Percentiles rank a stretch among this genome's conserved stretches.
Evolutionary conservation across 805 yeast species (phyloP).

Genomic region (Cyberlindnera samutprakarnensis): DNA sequence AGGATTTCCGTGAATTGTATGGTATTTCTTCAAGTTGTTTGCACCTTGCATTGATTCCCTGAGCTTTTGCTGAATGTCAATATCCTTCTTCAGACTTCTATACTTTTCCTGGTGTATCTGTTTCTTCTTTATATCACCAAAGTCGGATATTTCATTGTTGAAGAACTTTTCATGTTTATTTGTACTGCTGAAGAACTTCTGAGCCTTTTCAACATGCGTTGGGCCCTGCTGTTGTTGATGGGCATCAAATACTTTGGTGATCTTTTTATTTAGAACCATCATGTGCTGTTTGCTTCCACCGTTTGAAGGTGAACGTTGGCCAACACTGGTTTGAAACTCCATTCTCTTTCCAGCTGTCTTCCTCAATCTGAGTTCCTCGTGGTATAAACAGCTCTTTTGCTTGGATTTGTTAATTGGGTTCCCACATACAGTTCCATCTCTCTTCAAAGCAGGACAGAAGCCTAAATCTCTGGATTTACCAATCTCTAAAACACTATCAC

Average conservation of each 20-base stretch:
- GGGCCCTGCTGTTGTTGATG: conserved; percentile 22
- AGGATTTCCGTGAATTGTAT: background rate
- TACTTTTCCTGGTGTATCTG: conserved; percentile 28
- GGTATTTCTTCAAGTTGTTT: conserved; percentile 21
- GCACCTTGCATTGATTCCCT: conserved; percentile 11
- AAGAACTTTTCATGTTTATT: conserved; percentile 43
- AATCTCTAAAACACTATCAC: conserved; percentile 56
- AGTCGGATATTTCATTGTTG: conserved; percentile 30
- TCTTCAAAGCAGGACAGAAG: conserved; percentile 41
- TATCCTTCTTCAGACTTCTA: conserved; percentile 8
- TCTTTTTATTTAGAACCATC: no score
- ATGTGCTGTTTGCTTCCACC: conserved; percentile 37
- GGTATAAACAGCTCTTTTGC: conserved; percentile 62
- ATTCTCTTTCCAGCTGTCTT: conserved; percentile 54
- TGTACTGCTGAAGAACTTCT: conserved; percentile 30
- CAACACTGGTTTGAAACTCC: conserved; percentile 61
- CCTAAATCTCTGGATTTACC: conserved; percentile 68
- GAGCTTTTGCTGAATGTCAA: conserved; percentile 3
- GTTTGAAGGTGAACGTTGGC: conserved; percentile 46
- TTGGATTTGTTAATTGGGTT: conserved; percentile 50
- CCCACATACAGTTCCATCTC: conserved; percentile 46
- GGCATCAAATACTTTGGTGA: conserved; percentile 25
- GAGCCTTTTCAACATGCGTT: conserved; percentile 16
- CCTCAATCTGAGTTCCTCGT: conserved; percentile 49
- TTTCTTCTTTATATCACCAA: conserved; percentile 29